phyloP scores from a whole-genome alignment of 2,329 filamentous ascomycete genomes.

The Pseudomassariella vexata region DNA sequence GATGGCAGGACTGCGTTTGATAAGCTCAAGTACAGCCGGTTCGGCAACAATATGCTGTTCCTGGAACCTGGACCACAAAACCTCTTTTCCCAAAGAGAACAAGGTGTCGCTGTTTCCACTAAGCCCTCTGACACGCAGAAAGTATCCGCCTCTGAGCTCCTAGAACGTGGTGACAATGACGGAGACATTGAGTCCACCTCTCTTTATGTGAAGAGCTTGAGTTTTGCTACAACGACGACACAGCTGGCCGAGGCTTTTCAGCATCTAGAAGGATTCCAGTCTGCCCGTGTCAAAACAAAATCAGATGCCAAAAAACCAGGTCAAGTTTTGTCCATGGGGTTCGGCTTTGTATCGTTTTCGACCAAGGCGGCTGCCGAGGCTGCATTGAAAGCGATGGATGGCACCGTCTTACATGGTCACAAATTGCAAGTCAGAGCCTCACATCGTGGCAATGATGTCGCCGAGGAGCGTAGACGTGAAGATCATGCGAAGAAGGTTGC shows the following conservation, averaged over 20 bases:
- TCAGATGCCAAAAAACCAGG: slow-evolving; percentile 85
- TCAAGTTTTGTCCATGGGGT: slow-evolving; percentile 91
- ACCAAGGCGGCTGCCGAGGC: slow-evolving; percentile 72
- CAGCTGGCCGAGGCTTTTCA: slow-evolving; percentile 72
- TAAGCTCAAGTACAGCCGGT: slow-evolving; percentile 78
- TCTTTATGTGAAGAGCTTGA: slow-evolving; percentile 88
- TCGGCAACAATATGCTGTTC: slow-evolving; percentile 88
- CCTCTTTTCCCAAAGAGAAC: slow-evolving; percentile 51
- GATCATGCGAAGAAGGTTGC: slow-evolving; percentile 78
- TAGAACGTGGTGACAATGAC: slow-evolving; percentile 49
- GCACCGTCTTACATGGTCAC: slow-evolving; percentile 80
- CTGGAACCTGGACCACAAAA: slow-evolving; percentile 88
- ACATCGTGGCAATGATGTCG: slow-evolving; percentile 81
- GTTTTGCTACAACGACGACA: slow-evolving; percentile 79
- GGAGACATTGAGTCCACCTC: slow-evolving; percentile 66
- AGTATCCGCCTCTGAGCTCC: slow-evolving; percentile 61
- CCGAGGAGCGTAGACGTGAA: slow-evolving; percentile 76
- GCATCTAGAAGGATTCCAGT: slow-evolving; percentile 80
- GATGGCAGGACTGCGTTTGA: slow-evolving; percentile 81
- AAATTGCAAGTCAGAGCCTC: slow-evolving; percentile 79
- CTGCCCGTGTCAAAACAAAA: slow-evolving; percentile 88
- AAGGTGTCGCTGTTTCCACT: slow-evolving; percentile 18
- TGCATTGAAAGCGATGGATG: slow-evolving; percentile 81
- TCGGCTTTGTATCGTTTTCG: slow-evolving; percentile 88
- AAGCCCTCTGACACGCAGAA: slow-evolving; percentile 46